Evolutionary conservation across 208 protist genomes (phyloP).

Genomic region (Dictyostelium gargantuum): DNA sequence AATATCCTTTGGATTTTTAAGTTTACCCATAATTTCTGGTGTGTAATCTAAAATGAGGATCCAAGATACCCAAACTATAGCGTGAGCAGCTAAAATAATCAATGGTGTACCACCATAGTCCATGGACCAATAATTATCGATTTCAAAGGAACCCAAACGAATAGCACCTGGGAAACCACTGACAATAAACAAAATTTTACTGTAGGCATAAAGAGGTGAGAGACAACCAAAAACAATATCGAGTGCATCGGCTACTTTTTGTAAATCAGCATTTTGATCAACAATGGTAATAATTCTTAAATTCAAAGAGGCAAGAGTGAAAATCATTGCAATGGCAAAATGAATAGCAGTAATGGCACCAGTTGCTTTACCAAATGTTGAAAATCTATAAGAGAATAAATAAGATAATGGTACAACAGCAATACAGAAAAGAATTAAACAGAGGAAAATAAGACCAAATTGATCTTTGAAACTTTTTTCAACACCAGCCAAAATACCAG

Average conservation of each 20-base stretch:
- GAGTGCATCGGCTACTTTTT: not conserved
- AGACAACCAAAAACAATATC: not conserved
- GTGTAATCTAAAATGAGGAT: not conserved
- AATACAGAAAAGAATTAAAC: not conserved
- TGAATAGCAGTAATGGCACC: conserved; percentile 29
- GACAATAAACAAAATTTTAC: not conserved
- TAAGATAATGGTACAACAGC: conserved; percentile 4
- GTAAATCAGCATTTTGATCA: not conserved
- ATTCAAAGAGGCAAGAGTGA: not conserved
- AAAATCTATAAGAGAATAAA: conserved; percentile 3
- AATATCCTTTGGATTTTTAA: conserved; percentile 4
- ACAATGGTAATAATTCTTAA: not conserved
- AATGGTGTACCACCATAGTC: not conserved
- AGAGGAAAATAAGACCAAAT: conserved; percentile 28
- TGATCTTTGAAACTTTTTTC: not conserved
- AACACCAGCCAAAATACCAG: not conserved
- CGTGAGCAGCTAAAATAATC: not conserved
- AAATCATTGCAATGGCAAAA: not conserved
- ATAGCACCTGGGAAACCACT: not conserved
- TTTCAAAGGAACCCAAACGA: not conserved
- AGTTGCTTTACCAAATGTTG: conserved; percentile 7
- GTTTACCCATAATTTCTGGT: not conserved
- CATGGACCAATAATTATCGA: not conserved
- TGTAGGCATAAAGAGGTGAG: not conserved
- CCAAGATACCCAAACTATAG: not conserved